A percentile compares a stretch with the other conserved stretches of the same genome.
phyloP scores from a whole-genome alignment of 1,284 basidiomycete species.

The Megacollybia platyphylla region DNA sequence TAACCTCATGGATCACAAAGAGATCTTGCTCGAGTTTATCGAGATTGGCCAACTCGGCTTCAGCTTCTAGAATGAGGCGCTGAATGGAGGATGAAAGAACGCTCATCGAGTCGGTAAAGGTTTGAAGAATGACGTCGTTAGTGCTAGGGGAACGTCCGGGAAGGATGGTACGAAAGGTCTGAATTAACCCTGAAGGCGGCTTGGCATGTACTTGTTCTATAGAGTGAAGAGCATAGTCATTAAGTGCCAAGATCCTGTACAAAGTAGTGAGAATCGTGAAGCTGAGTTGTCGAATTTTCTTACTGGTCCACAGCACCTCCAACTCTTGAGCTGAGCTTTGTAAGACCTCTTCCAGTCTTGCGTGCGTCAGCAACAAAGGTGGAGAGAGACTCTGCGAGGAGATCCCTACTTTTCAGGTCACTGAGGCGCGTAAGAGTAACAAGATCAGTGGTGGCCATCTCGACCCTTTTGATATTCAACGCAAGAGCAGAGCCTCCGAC shows the following conservation, averaged over 20 bases:
- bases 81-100: slow-evolving; percentile 37
- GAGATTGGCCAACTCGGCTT: slow-evolving; percentile 37
- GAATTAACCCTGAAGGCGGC: slow-evolving; percentile 20
- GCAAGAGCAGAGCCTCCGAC: slow-evolving; percentile 43
- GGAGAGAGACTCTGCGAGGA: slow-evolving; percentile 33
- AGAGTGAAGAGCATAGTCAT: slow-evolving; percentile 49
- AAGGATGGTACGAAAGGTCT: slow-evolving; percentile 24
- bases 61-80: slow-evolving; percentile 50
- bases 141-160: slow-evolving; percentile 21
- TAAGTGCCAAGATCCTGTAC: slow-evolving; percentile 53
- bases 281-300: neutral
- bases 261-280: neutral
- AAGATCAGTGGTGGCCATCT: slow-evolving; percentile 60
- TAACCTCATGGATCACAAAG: slow-evolving; percentile 37
- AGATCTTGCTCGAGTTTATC: slow-evolving; percentile 50
- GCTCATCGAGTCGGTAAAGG: slow-evolving; percentile 51
- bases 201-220: slow-evolving; percentile 38
- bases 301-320: slow-evolving; percentile 47
- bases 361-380: slow-evolving; percentile 49
- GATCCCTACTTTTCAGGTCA: slow-evolving; percentile 43
- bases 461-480: slow-evolving; percentile 58
- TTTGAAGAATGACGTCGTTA: slow-evolving; percentile 30
- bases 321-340: slow-evolving; percentile 46
- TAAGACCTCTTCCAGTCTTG: slow-evolving; percentile 40
- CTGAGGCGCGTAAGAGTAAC: slow-evolving; percentile 47